Evolutionary conservation across 352 stramenopile species (phyloP).

Genomic region (Phytophthora multivora): DNA sequence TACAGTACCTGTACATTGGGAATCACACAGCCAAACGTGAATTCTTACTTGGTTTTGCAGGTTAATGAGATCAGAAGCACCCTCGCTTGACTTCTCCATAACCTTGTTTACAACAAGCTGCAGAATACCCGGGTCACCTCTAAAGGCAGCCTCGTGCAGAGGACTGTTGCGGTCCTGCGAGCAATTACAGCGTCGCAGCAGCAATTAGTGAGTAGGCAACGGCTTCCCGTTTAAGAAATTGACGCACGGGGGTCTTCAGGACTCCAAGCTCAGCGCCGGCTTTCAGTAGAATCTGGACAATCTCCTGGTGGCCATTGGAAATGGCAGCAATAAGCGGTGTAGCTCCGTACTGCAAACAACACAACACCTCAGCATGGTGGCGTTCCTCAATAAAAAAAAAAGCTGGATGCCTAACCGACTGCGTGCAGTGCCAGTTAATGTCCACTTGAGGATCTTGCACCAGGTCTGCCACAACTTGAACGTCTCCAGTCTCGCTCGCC

Average conservation of each 20-base stretch:
- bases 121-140: slow-evolving; percentile 56
- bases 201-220: too few species aligned
- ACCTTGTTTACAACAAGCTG: slow-evolving; percentile 56
- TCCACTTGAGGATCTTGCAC: slow-evolving; percentile 50
- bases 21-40: background rate
- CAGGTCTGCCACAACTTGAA: slow-evolving; percentile 48
- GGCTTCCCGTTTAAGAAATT: background rate
- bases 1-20: too few species aligned
- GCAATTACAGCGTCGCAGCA: background rate
- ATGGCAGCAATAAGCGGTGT: slow-evolving; percentile 76
- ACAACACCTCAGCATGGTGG: background rate
- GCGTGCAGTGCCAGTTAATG: slow-evolving; percentile 76
- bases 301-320: slow-evolving; percentile 55
- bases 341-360: slow-evolving; percentile 59
- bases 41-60: slow-evolving; percentile 59
- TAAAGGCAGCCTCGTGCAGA: slow-evolving; percentile 71
- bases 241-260: slow-evolving; percentile 71
- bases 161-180: slow-evolving; percentile 77
- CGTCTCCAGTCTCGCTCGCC: slow-evolving; percentile 60
- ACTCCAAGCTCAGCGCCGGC: slow-evolving; percentile 63
- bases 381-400: too few species aligned
- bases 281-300: slow-evolving; percentile 61
- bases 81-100: slow-evolving; percentile 46
- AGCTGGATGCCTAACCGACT: slow-evolving; percentile 45
- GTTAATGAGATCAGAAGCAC: slow-evolving; percentile 48